Evolutionary conservation across 768 basidiomycete species (phyloP), one percentile per base, ranked within the genome.

Genomic region (Gymnopilus junonius): DNA sequence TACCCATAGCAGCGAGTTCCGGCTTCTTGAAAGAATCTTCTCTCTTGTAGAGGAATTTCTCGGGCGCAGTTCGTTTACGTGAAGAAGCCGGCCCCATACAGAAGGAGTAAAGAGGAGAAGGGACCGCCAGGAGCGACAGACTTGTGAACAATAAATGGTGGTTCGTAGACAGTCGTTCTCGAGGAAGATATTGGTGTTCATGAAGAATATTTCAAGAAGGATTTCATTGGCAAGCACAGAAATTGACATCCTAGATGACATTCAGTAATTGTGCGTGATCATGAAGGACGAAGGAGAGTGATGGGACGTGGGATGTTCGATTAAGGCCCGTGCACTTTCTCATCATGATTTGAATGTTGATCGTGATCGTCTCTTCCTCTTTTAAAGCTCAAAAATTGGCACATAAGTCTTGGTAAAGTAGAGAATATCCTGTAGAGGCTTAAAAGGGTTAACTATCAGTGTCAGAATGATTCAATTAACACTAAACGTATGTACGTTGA

Each of bases 1-100:
- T 21, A 58, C 57, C 43, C 57, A 45, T 4, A 58, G 25, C 11
- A 45, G 42, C 10, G n/a, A 34, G n/a, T n/a, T 20, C 14, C 57
- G 15, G 20, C 57, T 58, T 25, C 57, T 42, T 3, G 45, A 12
- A 17, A 21, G 43, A 45, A 34, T 29, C 14, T 29, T 43, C 20
- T 12, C 31, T 58, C 31, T 15, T 17, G 12, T 31, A 20, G 2
- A 17, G 29, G 32, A 20, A 27, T 15, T 34, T 6, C n/a, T 45
- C 20, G 15, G 15, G 17, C 27, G 20, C 7, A 58, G 42, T 12
- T 40, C 27, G 8, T 29, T 27, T 21, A 42, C 11, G 12, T 58
- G 27, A 21, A 58, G 43, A n/a, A 58, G 57, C 1, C 31, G 40
- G 8, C 43, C 57, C 57, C 57, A 58, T 34, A 58, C n/a, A 8